Evolutionary conservation across 352 stramenopile genomes (phyloP), one percentile per base, ranked within the genome.

Genomic region (Globisporangium nunn): DNA sequence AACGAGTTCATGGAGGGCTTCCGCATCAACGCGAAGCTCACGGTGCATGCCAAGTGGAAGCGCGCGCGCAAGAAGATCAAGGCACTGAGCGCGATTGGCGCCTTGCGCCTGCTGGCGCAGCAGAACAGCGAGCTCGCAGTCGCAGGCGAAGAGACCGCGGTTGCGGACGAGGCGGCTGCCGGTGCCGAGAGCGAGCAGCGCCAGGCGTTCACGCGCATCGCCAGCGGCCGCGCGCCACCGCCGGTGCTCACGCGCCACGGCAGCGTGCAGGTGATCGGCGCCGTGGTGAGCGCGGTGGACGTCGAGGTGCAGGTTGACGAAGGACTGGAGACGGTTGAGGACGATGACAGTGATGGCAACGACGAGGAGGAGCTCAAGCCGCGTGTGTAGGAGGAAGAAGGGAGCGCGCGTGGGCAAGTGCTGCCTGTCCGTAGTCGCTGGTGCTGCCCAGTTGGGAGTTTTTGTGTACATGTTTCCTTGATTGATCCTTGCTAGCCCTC

Each of bases 1-100:
- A 94, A 94, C 62, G 84, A 94, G 74, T 94, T 94, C 59, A 89
- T 94, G 76, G 84, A 94, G 53, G 82, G 84, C 53, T 94, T 94
- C 66, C 80, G 84, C 37, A 87, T 94, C 54, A 90, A 91, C 50
- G 84, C 84, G 39, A 91, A 87, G 63, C 71, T 94, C 47, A 94
- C 84, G 30, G 79, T 89, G 17, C 79, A 90, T 51, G 84, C 84
- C 54, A 93, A 93, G 67, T 93, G 84, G 84, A 89, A 87, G 66
- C 81, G 84, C 57, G 81, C 84, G 30, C 70, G 76, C n/a, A 91
- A 90, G 69, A 93, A 93, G 70, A 87, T 93, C 58, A 88, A 89
- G 59, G 84, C 72, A 28, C 67, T 93, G n/a, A 91, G 78, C 64
- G 81, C 81, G 2, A 76, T 93, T 2, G 84, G 84, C 31, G 81